Evolutionary conservation across 306 rosid genomes (phyloP).

Genomic region (Pyrus communis): DNA sequence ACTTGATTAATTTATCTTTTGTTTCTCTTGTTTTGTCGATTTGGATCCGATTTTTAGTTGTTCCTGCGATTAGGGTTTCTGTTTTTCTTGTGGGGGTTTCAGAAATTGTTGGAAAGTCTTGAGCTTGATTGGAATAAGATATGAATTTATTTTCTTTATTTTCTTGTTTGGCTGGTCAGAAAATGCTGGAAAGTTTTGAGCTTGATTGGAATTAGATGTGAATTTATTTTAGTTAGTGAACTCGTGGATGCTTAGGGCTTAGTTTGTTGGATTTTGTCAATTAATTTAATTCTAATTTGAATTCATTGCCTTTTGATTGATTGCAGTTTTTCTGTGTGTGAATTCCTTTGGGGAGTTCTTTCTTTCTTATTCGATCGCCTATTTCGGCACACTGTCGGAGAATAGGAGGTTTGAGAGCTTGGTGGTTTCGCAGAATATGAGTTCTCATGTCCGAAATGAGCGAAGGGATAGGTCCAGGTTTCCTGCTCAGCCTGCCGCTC

Average conservation of each 20-base stretch:
- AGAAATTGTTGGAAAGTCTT: neutral
- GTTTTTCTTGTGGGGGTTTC: neutral
- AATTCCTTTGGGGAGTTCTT: neutral
- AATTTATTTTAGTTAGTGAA: neutral
- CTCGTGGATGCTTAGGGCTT: neutral
- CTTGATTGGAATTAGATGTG: neutral
- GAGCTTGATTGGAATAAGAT: neutral
- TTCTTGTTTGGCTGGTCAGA: neutral
- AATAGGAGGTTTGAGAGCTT: neutral
- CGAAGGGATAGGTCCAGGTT: conserved; percentile 50
- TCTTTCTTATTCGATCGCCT: conserved; percentile 6
- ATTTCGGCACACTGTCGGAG: conserved; percentile 10
- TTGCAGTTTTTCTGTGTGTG: neutral
- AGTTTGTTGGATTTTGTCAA: neutral
- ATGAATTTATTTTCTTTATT: neutral
- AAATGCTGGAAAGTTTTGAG: neutral
- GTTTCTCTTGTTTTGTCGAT: neutral
- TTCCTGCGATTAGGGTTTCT: neutral
- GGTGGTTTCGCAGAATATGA: conserved; percentile 36
- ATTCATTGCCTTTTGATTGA: neutral
- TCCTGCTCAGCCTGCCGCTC: conserved; percentile 34
- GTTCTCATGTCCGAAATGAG: conserved; percentile 38
- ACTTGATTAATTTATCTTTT: neutral
- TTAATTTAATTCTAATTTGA: neutral
- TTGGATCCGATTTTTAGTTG: neutral